Percentiles rank a stretch among this genome's conserved stretches.
Evolutionary conservation across 148 eudicot species (phyloP).

Genomic region (Chenopodium berlandieri): DNA sequence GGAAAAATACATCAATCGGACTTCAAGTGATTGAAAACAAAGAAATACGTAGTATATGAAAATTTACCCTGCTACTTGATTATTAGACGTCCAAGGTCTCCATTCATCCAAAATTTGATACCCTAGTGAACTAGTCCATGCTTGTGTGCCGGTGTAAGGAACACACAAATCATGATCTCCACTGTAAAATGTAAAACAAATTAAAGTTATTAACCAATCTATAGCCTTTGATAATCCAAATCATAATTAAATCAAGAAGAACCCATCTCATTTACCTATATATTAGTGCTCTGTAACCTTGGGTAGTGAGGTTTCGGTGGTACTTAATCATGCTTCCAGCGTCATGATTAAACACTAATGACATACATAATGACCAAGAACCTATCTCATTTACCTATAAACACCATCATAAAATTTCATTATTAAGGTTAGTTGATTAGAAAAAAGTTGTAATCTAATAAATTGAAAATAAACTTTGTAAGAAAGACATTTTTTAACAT

Average conservation of each 20-base stretch:
- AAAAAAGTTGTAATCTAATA: neutral
- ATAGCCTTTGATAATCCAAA: no score
- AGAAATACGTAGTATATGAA: neutral
- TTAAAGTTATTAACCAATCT: no score
- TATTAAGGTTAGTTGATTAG: neutral
- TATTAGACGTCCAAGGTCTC: constrained; percentile 80
- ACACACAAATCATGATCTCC: constrained; percentile 99
- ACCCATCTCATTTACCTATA: constrained; percentile 30
- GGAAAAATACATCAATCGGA: neutral
- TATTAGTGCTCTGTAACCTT: constrained; percentile 43
- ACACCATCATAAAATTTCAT: neutral
- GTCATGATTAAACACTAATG: constrained; percentile 31
- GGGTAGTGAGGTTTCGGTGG: constrained; percentile 43
- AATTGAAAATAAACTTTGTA: neutral
- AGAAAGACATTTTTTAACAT: neutral
- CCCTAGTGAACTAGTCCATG: constrained; percentile 91
- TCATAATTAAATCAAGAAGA: neutral
- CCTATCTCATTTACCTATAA: constrained; percentile 34
- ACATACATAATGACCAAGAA: constrained; percentile 43
- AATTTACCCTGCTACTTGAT: constrained; percentile 85
- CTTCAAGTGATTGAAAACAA: no score
- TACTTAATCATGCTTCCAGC: constrained; percentile 49
- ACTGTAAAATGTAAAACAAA: constrained; percentile 33
- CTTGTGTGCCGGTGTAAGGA: constrained; percentile 89
- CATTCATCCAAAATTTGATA: constrained; percentile 72